Conservation (phyloP, 345 rosid species). For the Clarkia xantiana region DNA sequence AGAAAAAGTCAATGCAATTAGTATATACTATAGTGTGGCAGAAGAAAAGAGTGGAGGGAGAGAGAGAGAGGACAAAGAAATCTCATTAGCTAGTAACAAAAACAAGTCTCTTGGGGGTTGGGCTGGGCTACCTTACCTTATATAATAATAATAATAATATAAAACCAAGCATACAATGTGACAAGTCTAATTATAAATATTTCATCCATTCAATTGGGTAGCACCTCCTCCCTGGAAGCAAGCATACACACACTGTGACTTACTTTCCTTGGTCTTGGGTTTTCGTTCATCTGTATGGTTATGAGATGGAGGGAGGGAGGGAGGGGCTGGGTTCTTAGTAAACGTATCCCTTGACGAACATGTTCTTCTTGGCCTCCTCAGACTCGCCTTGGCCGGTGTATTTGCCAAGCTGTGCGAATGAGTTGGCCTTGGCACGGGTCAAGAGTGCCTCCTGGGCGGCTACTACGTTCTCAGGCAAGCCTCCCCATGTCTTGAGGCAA, state of each 20-base stretch:
- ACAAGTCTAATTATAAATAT: too few relatives aligned
- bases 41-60: too few relatives aligned
- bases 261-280: background rate
- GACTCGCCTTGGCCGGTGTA: slow-evolving; percentile 27
- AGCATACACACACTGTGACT: background rate
- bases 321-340: slow-evolving; percentile 7
- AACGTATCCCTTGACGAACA: slow-evolving; percentile 31
- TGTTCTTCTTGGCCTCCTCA: slow-evolving; percentile 29
- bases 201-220: too few relatives aligned
- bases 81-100: slow-evolving; percentile 5
- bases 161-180: too few relatives aligned
- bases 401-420: slow-evolving; percentile 30
- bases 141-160: background rate
- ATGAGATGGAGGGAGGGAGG: too few relatives aligned
- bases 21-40: too few relatives aligned
- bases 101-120: slow-evolving; percentile 2
- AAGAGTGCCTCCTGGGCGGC: slow-evolving; percentile 29
- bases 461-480: slow-evolving; percentile 23
- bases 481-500: slow-evolving; percentile 36
- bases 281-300: too few relatives aligned
- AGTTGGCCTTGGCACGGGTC: slow-evolving; percentile 31
- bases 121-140: too few relatives aligned
- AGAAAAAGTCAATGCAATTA: too few relatives aligned
- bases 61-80: background rate
- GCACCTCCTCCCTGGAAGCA: too few relatives aligned